Conservation (phyloP, 2,329 filamentous ascomycete genomes). For the Myotisia sp. region DNA sequence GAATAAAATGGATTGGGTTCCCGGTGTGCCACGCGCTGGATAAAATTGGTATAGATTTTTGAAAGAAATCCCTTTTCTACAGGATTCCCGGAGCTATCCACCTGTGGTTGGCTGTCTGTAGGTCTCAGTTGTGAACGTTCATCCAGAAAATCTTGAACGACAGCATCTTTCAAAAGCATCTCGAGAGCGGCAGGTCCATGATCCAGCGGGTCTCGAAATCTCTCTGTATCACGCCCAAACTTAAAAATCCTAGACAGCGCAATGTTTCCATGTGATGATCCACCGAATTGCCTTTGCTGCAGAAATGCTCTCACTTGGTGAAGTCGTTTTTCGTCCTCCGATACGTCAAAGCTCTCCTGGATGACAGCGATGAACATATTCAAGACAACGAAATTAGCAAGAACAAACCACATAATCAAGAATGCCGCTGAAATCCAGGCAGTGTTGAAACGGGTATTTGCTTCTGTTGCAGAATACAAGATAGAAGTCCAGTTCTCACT, state of each 20-base stretch:
- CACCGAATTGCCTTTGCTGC: conserved; percentile 73
- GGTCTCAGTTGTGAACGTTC: conserved; percentile 37
- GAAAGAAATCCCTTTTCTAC: conserved; percentile 47
- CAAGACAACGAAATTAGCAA: conserved; percentile 86
- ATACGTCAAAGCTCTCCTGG: conserved; percentile 97
- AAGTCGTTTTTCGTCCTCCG: conserved; percentile 91
- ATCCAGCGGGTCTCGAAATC: conserved; percentile 65
- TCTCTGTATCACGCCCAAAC: conserved; percentile 47
- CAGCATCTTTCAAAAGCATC: conserved; percentile 90
- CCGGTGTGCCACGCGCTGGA: conserved; percentile 42
- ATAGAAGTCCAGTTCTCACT: conserved; percentile 92
- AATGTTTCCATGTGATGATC: conserved; percentile 53
- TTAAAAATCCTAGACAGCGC: conserved; percentile 58
- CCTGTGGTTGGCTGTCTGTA: conserved; percentile 18
- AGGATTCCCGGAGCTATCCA: conserved; percentile 25
- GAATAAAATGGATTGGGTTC: conserved; percentile 96
- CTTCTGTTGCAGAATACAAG: conserved; percentile 65
- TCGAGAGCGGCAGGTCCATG: conserved; percentile 86
- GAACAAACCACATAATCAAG: conserved; percentile 86
- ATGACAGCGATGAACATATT: conserved; percentile 99
- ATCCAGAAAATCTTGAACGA: conserved; percentile 88
- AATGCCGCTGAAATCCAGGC: conserved; percentile 88
- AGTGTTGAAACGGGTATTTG: conserved; percentile 51
- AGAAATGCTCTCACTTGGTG: conserved; percentile 94
- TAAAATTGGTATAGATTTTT: conserved; percentile 46